Conservation (phyloP, 2,329 filamentous ascomycete genomes). For the Teratosphaeria gauchensis region DNA sequence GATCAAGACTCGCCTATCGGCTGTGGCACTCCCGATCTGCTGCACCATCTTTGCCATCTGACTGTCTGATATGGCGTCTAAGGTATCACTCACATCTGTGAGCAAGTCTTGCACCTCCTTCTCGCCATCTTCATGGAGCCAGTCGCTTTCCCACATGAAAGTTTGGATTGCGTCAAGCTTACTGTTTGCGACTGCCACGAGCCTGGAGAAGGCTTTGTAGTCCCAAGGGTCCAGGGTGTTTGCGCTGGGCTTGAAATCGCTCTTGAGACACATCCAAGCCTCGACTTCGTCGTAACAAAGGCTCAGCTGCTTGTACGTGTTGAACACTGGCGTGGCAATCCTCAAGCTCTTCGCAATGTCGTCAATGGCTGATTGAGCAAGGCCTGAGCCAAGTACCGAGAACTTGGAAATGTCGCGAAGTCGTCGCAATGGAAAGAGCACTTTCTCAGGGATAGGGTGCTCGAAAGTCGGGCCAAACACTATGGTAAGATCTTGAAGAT, state of each 20-base stretch:
- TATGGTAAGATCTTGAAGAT: conserved; percentile 3
- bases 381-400: background rate
- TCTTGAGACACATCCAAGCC: background rate
- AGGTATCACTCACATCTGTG: background rate
- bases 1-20: background rate
- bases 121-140: background rate
- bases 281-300: background rate
- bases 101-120: background rate
- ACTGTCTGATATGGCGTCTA: background rate
- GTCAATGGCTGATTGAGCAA: background rate
- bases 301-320: background rate
- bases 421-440: background rate
- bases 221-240: too few relatives aligned
- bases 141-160: background rate
- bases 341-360: background rate
- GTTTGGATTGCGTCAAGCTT: background rate
- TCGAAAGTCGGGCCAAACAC: background rate
- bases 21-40: background rate
- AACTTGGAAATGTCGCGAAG: background rate
- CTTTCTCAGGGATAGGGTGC: background rate
- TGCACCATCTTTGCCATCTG: background rate
- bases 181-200: background rate
- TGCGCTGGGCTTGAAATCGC: background rate
- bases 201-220: background rate
- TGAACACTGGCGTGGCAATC: background rate